Evolutionary conservation across 2,329 filamentous ascomycete species (phyloP), one percentile per base, ranked within the genome.

Genomic region (Colletotrichum siamense): DNA sequence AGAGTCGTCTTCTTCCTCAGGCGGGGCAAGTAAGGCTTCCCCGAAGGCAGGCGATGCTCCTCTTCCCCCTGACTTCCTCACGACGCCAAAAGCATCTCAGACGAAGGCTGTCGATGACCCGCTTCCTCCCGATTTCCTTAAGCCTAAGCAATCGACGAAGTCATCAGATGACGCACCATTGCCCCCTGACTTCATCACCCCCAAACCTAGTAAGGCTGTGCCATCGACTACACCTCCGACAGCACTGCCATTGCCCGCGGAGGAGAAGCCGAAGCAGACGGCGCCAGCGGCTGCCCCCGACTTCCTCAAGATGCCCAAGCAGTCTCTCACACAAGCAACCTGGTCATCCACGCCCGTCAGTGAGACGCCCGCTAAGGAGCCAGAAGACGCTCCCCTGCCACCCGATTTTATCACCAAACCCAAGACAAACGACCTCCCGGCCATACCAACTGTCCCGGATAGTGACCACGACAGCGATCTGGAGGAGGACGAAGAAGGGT

Each of bases 1-100:
- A 64, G 88, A 90, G 75, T 89, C 89, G 22, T 88, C 88, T 44
- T 89, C 89, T 59, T 90, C 89, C 76, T 91, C 79, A 22, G 80
- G 83, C 79, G 82, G 76, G 71, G 75, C 79, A 63, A 79, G 81
- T 65, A 83, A 82, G 49, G 52, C 79, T 49, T 73, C 78, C 12
- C 77, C 77, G 15, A 75, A 79, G 9, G 62, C 69, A 15, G 70
- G 75, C 3, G 83, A 86, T 65, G 84, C 85, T 10, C 87, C 88
- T 24, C 77, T 89, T 13, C 87, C 88, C 10, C 86, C 88, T 18
- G 74, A 76, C 34, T 76, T 76, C n/a, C 55, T 76, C 24, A 85
- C 85, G n/a, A 52, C 44, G 10, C 86, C 88, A 30, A 52, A 52
- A 24, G 44, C 44, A 13, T 52, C 44, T 52, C 44, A 52, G 44